These are phyloP conservation scores for Streptanthus diversifolius DNA, from an alignment of 345 rosid genomes.

Conservation along the genomic window DNA sequence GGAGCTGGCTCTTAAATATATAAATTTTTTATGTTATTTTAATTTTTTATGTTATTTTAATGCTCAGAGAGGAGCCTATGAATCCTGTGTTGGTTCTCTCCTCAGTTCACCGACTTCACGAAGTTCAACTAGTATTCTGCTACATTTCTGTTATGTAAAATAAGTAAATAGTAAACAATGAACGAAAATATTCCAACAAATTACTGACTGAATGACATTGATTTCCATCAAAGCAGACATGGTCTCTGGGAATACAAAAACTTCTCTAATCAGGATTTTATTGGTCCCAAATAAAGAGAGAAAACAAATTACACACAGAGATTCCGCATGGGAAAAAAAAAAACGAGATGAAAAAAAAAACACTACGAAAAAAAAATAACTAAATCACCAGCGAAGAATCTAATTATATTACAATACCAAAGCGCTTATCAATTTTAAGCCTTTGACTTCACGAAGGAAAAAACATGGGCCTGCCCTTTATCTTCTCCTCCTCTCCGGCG, in stretches of 20 bases:
- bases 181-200: neutral
- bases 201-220: neutral
- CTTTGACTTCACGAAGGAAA: constrained; percentile 31
- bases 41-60: no score
- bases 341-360: neutral
- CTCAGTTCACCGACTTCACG: no score
- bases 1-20: no score
- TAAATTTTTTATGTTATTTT: rapidly evolving
- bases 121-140: no score
- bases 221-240: constrained; percentile 28
- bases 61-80: no score
- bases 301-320: constrained; percentile 32
- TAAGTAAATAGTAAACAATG: neutral
- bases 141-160: no score
- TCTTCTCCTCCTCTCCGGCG: constrained; percentile 57
- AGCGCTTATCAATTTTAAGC: constrained; percentile 21
- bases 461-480: constrained; percentile 24
- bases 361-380: neutral
- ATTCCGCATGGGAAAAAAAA: constrained; percentile 20
- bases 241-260: constrained; percentile 31
- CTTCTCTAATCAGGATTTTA: constrained; percentile 21
- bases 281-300: constrained; percentile 23
- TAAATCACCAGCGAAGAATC: constrained; percentile 23
- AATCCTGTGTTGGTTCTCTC: no score
- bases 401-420: constrained; percentile 36